These are phyloP conservation scores for Colletotrichum spinosum DNA, from an alignment of 2,329 filamentous ascomycete genomes.

Conservation along the genomic window DNA sequence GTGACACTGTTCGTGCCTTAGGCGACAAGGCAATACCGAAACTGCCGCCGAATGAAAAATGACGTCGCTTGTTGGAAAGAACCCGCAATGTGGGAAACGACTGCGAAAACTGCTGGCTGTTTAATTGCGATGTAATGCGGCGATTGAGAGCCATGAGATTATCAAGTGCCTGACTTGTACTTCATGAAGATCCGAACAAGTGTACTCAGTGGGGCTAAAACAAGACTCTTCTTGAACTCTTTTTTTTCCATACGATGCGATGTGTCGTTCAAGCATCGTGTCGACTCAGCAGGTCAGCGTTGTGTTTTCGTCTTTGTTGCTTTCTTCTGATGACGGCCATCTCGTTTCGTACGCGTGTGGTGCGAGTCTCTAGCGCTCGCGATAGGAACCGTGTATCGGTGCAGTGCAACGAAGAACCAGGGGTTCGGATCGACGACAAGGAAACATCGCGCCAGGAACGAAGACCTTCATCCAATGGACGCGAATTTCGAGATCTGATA, in stretches of 20 bases:
- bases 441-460: conserved; percentile 24
- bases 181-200: too few relatives aligned
- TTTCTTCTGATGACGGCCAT: neutral
- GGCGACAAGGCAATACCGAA: conserved; percentile 31
- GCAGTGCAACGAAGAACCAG: conserved; percentile 7
- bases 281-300: neutral
- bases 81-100: conserved; percentile 9
- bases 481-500: conserved; percentile 31
- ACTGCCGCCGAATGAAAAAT: conserved; percentile 17
- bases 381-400: neutral
- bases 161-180: too few relatives aligned
- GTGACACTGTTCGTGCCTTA: conserved; percentile 20
- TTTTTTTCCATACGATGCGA: too few relatives aligned
- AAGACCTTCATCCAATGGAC: conserved; percentile 33
- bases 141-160: neutral
- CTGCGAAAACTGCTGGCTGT: neutral
- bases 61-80: conserved; percentile 21
- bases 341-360: neutral
- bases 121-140: conserved; percentile 29
- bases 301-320: neutral
- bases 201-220: too few relatives aligned
- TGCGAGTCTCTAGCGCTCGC: conserved; percentile 8
- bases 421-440: neutral
- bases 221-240: too few relatives aligned
- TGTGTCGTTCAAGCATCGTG: too few relatives aligned